Percentiles rank a stretch among this genome's conserved stretches.
These are phyloP conservation scores for Pseudogymnoascus sp. DNA, from an alignment of 2,329 filamentous ascomycete species.

Conservation along the genomic window DNA sequence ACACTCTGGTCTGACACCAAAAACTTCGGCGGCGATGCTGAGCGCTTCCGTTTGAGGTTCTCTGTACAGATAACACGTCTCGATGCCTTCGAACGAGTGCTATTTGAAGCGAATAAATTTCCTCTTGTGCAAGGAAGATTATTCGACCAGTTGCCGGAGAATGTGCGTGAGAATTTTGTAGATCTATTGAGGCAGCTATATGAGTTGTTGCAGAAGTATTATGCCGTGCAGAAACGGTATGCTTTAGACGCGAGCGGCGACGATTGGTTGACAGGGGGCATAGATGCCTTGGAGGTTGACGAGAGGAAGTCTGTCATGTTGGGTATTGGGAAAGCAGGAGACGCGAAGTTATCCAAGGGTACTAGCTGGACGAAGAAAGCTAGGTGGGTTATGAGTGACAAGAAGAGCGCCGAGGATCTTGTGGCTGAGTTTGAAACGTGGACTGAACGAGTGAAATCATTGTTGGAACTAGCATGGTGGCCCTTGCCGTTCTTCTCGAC, in stretches of 20 bases:
- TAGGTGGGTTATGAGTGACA: neutral
- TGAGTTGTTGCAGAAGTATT: neutral
- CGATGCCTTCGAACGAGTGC: neutral
- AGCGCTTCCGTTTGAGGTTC: neutral
- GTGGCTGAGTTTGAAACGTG: neutral
- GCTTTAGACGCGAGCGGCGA: neutral
- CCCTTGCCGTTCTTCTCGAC: neutral
- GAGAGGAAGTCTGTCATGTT: neutral
- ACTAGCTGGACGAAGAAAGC: slow-evolving; percentile 1
- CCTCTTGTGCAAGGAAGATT: neutral
- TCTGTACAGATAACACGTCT: neutral
- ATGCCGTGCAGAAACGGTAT: neutral
- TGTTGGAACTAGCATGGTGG: neutral
- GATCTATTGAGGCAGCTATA: slow-evolving; percentile 5
- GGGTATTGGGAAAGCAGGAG: neutral
- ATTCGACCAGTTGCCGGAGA: neutral
- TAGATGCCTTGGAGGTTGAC: neutral
- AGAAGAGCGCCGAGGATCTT: neutral
- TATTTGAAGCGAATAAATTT: neutral
- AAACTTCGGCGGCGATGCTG: neutral
- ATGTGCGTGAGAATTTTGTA: neutral
- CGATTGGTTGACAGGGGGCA: neutral
- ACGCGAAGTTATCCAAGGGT: neutral
- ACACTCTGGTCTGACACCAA: neutral
- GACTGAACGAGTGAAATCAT: neutral